Percentiles rank a stretch among this genome's conserved stretches.
phyloP scores from a whole-genome alignment of 2,329 filamentous ascomycete genomes.

The Albifimbria verrucaria region DNA sequence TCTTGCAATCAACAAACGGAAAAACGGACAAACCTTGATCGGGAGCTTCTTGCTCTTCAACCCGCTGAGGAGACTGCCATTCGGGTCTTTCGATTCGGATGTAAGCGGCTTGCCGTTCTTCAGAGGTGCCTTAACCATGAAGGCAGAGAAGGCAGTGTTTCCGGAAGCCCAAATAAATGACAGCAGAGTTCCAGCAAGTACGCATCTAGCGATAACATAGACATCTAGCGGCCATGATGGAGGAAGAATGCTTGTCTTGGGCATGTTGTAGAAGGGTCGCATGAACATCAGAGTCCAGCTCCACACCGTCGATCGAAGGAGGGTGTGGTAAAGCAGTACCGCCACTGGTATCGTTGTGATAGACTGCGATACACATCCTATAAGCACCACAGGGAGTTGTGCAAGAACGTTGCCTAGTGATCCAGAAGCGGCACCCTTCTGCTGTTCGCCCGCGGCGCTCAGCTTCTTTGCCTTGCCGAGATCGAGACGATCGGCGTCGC shows the following conservation, averaged over 20 bases:
- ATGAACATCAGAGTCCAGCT: constrained; percentile 66
- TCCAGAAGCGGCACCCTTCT: constrained; percentile 18
- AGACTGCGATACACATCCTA: constrained; percentile 36
- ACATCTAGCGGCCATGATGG: constrained; percentile 54
- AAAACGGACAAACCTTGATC: constrained; percentile 53
- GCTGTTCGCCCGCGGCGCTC: constrained; percentile 13
- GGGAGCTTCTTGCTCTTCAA: constrained; percentile 79
- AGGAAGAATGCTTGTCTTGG: constrained; percentile 64
- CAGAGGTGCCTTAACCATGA: constrained; percentile 74
- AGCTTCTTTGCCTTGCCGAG: constrained; percentile 21
- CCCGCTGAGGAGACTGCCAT: constrained; percentile 82
- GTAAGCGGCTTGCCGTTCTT: constrained; percentile 85
- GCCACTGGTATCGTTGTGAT: constrained; percentile 40
- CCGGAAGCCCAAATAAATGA: constrained; percentile 72
- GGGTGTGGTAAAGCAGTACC: constrained; percentile 56
- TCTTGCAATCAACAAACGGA: neutral
- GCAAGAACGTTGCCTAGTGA: constrained; percentile 32
- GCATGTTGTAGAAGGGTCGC: constrained; percentile 71
- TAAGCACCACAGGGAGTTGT: constrained; percentile 37
- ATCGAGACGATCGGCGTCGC: constrained; percentile 68
- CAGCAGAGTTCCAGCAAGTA: constrained; percentile 63
- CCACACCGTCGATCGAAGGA: constrained; percentile 66
- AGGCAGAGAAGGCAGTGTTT: constrained; percentile 75
- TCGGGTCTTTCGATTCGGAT: constrained; percentile 82
- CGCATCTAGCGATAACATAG: constrained; percentile 52